Evolutionary conservation across 805 yeast genomes (phyloP).

Genomic region (Nakazawaea pomicola): DNA sequence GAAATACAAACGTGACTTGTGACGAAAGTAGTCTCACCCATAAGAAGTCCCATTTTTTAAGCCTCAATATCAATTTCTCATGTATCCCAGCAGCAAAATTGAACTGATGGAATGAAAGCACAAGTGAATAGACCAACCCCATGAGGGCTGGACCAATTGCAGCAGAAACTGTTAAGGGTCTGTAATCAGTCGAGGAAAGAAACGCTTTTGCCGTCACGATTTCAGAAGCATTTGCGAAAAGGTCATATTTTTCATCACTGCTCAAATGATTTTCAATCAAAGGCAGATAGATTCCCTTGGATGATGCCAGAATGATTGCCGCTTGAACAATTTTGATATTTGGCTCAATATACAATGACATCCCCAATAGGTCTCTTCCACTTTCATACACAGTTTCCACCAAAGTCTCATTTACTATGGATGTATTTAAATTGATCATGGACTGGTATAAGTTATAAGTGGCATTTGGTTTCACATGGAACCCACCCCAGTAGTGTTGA

Average conservation of each 20-base stretch:
- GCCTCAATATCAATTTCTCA: conserved; percentile 38
- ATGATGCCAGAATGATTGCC: conserved; percentile 16
- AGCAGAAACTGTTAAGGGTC: conserved; percentile 45
- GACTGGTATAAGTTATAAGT: conserved; percentile 35
- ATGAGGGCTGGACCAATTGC: conserved; percentile 65
- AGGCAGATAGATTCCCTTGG: background rate
- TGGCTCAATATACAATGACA: conserved; percentile 41
- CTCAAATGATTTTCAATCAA: background rate
- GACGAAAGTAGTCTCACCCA: conserved; percentile 47
- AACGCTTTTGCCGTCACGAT: conserved; percentile 15
- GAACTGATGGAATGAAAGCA: conserved; percentile 64
- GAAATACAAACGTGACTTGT: conserved; percentile 47
- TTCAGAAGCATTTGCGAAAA: conserved; percentile 1
- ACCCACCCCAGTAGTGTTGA: conserved; percentile 62
- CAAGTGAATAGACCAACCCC: conserved; percentile 66
- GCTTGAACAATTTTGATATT: conserved; percentile 31
- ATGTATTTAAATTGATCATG: conserved; percentile 28
- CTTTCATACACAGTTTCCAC: conserved; percentile 47
- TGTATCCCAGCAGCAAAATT: conserved; percentile 55
- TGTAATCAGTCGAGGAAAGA: conserved; percentile 34
- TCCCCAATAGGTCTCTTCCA: conserved; percentile 53
- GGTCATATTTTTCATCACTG: background rate
- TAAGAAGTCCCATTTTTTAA: conserved; percentile 42
- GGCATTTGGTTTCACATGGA: conserved; percentile 47
- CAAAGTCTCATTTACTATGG: conserved; percentile 25